Base-by-base conservation (phyloP, 495 filamentous ascomycete genomes). In the Halenospora varia region DNA sequence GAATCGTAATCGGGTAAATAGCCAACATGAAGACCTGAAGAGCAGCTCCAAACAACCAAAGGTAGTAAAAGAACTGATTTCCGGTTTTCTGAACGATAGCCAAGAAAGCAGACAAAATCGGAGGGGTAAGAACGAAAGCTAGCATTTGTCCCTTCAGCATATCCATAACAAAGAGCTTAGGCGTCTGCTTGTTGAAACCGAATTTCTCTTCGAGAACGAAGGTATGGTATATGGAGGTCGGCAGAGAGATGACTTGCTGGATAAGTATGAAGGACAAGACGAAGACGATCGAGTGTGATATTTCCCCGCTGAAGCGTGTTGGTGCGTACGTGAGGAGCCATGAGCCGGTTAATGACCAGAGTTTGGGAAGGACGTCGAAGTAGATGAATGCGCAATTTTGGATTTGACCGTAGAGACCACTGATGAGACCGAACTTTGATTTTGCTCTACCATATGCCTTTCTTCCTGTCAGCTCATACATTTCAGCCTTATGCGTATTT, bases 181-280 rank as follows among this genome's bases (percentile, higher is more conserved):
- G 71, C 0, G 94, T 97, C 76, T 95, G 90, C 78, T 98, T 97
- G 73, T 98, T 98, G 81, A 98, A 98, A 22, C 94, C 95, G 70
- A 92, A 98, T 66, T 91, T 89, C 78, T 97, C 91, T 69, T 98
- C 94, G 44, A 97, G 79, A 41, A 96, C 88, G 68, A 98, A 98
- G 1, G 87, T 92, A 76, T 90, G 85, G 78, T 97, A 98, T 68
- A 96, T 88, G 51, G 80, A 86, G 54, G 88, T 82, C 15, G 95
- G 95, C 48, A 97, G 75, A 39, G 84, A 87, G 55, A 95, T 71
- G 48, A 88, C 63, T 62, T 90, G 88, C 35, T 89, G 86, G 64
- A 90, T 81, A 59, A 96, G 68, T 66, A 88, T 88, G 73, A 95
- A 97, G 46, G 82, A 78, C 68, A 97, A 86, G 66, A 96, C 82